Evolutionary conservation across 1,284 basidiomycete genomes (phyloP).

Genomic region (Heterobasidion occidentale): DNA sequence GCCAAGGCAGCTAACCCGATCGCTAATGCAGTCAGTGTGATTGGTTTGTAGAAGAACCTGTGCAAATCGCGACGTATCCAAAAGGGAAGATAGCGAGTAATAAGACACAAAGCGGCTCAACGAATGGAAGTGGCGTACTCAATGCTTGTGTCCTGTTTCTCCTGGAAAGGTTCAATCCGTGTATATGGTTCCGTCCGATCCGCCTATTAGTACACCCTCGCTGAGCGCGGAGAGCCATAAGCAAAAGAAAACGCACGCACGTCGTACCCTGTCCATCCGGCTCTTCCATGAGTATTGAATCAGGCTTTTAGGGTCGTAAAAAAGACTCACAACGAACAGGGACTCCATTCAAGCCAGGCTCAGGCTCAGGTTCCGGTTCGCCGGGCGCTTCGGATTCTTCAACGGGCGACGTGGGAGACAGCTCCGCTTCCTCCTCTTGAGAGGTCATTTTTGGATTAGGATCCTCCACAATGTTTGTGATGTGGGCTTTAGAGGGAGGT

Average conservation of each 20-base stretch:
- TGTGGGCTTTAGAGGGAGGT: too few species aligned
- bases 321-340: conserved; percentile 31
- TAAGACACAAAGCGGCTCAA: too few species aligned
- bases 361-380: conserved; percentile 22
- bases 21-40: conserved; percentile 66
- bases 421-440: conserved; percentile 13
- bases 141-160: conserved; percentile 71
- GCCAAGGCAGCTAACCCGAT: conserved; percentile 58
- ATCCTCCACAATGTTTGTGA: too few species aligned
- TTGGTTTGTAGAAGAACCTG: conserved; percentile 79
- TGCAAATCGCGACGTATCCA: not conserved
- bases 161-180: conserved; percentile 72
- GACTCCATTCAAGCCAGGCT: conserved; percentile 27
- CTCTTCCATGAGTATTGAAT: not conserved
- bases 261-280: conserved; percentile 35
- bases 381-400: conserved; percentile 22
- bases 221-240: conserved; percentile 6
- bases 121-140: conserved; percentile 43
- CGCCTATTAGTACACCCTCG: conserved; percentile 40
- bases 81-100: not conserved
- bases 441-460: not conserved
- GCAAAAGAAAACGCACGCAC: conserved; percentile 23
- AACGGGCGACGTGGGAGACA: conserved; percentile 21
- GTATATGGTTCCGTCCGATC: conserved; percentile 77
- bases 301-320: not conserved